These are phyloP conservation scores for Quercus mongolica DNA, from an alignment of 306 rosid genomes.

Conservation along the genomic window DNA sequence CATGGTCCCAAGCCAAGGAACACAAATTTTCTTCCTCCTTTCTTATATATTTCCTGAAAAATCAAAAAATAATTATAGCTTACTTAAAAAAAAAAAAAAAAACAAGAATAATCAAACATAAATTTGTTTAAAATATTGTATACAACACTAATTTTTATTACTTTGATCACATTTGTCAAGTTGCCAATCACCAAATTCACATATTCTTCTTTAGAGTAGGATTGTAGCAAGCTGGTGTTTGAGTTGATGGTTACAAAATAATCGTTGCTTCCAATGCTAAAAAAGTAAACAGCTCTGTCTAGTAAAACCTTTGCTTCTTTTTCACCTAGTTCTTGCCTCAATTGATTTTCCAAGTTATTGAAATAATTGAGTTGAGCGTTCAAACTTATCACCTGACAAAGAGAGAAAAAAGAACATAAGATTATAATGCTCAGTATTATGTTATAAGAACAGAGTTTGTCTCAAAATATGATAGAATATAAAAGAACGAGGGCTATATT, in stretches of 20 bases:
- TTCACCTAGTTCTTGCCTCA: no score
- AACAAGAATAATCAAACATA: no score
- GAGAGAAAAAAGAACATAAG: no score
- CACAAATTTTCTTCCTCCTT: background rate
- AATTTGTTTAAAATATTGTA: background rate
- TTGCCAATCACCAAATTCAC: background rate
- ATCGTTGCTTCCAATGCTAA: background rate
- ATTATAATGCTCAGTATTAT: background rate
- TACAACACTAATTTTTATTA: background rate
- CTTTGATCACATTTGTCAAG: background rate
- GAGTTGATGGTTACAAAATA: background rate
- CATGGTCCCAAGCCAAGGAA: slow-evolving; percentile 15
- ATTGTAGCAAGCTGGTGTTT: background rate
- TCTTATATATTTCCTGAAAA: background rate
- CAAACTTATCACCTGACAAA: no score
- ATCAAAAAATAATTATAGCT: background rate
- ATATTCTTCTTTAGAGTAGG: background rate
- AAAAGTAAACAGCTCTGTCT: background rate
- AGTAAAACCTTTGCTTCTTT: no score
- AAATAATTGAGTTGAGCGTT: no score
- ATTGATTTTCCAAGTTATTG: no score
- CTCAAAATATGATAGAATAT: no score
- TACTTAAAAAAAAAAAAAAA: background rate
- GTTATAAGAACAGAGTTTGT: background rate
- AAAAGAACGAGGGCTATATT: no score